These are phyloP conservation scores for Podila epicladia DNA, from an alignment of 192 early-diverging fungal species.

Conservation along the genomic window DNA sequence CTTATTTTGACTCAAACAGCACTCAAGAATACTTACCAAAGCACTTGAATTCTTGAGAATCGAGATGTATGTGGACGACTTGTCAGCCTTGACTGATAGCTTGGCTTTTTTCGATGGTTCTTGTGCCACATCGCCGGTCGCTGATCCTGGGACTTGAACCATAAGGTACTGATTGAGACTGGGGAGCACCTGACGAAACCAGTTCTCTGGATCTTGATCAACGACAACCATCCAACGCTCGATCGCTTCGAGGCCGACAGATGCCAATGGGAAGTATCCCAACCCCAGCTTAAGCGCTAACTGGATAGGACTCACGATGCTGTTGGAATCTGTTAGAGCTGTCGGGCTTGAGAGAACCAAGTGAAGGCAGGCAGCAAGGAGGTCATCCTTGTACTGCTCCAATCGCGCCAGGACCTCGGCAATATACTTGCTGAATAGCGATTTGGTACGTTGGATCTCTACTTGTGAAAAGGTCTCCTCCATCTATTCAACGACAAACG, in stretches of 20 bases:
- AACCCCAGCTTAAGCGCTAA: slow-evolving; percentile 73
- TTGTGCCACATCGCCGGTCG: slow-evolving; percentile 17
- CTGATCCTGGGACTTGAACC: slow-evolving; percentile 48
- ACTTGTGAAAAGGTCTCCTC: background rate
- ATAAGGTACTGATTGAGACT: slow-evolving; percentile 73
- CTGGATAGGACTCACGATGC: slow-evolving; percentile 67
- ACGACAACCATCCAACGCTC: slow-evolving; percentile 61
- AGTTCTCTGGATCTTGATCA: slow-evolving; percentile 29
- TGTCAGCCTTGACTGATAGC: background rate
- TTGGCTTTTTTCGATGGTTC: slow-evolving; percentile 3
- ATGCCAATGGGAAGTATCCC: slow-evolving; percentile 68
- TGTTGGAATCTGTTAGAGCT: slow-evolving; percentile 61
- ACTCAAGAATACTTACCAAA: slow-evolving; percentile 6
- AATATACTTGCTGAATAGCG: slow-evolving; percentile 66
- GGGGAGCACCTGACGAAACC: slow-evolving; percentile 64
- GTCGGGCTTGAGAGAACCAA: slow-evolving; percentile 69
- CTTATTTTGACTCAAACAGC: too few species aligned
- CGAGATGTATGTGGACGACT: slow-evolving; percentile 11
- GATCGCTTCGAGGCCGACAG: slow-evolving; percentile 67
- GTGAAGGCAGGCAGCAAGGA: slow-evolving; percentile 72
- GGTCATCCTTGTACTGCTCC: slow-evolving; percentile 78
- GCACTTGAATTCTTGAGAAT: slow-evolving; percentile 12
- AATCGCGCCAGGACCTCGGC: slow-evolving; percentile 67
- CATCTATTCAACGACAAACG: background rate
- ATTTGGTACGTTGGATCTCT: slow-evolving; percentile 19